Base-by-base conservation (phyloP, 345 rosid genomes). In the Hibiscus syriacus region DNA sequence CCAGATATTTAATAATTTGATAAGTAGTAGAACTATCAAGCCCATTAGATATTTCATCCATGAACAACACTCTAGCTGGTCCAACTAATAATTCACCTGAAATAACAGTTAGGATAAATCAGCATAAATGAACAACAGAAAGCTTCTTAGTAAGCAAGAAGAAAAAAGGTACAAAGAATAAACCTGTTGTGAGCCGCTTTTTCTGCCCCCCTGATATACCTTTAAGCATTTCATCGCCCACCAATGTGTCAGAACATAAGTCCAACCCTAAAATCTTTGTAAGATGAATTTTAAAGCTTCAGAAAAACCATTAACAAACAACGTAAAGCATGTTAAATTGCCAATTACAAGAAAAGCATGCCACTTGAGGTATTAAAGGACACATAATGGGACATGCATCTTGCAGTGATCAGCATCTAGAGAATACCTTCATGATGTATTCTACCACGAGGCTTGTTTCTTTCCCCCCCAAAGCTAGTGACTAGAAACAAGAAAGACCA, bases 1-100 rank as follows among this genome's bases (percentile, higher is more conserved):
- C 85, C 72, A 94, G 85, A 76, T 94, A 84, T 80, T 83, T 94
- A 71, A 94, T 82, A 55, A 94, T 91, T 73, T 94, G 97, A 81
- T 82, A 85, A 65, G 99, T 89, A n/a, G 99, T 94, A 53, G 99
- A 84, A 74, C 97, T 91, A 71, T 94, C 99, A 70, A 94, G 91
- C 56, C 99, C 99, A 72, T 91, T 94, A 0, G 99, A 94, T 78
- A 94, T 94, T 79, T 94, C 99, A 75, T 94, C 99, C 99, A 94
- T 94, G 80, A 94, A 87, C 62, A 94, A 83, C 56, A 91, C 97
- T 55, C 99, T 85, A 74, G 99, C 97, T 30, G 99, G 92, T 60
- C 99, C 97, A 70, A 94, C 92, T 62, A 94, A 83, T 55, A 94
- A 79, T 81, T 94, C 99, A 70, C 97, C 99, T 92, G 85, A 70